A percentile compares a stretch with the other conserved stretches of the same genome.
These are phyloP conservation scores for Hebeloma cylindrosporum DNA, from an alignment of 768 basidiomycete genomes.

Conservation along the genomic window DNA sequence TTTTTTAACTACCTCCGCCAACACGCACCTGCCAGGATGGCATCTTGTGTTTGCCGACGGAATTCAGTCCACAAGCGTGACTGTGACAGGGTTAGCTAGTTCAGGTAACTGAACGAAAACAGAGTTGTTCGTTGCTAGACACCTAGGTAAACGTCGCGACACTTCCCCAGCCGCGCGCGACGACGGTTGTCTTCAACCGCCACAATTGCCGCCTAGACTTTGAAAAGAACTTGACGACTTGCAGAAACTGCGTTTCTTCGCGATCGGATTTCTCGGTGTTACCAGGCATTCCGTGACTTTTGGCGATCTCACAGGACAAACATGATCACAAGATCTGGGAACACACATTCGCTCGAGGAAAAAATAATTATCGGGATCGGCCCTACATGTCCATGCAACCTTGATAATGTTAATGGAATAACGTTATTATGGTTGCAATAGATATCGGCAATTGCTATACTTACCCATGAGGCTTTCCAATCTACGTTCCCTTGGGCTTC, in stretches of 20 bases:
- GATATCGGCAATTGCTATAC: slow-evolving; percentile 36
- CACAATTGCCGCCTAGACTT: slow-evolving; percentile 9
- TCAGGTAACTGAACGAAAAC: too few species aligned
- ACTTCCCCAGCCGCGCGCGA: slow-evolving; percentile 18
- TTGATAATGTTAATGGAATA: slow-evolving; percentile 34
- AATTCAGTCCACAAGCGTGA: too few species aligned
- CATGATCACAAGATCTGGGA: slow-evolving; percentile 25
- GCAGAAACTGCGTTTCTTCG: slow-evolving; percentile 1
- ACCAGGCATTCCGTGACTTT: slow-evolving; percentile 17
- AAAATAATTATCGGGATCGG: slow-evolving; percentile 27
- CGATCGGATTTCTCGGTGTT: slow-evolving; percentile 24
- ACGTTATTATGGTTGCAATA: slow-evolving; percentile 34
- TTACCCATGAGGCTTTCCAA: slow-evolving; percentile 27
- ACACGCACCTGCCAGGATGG: too few species aligned
- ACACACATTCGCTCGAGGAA: slow-evolving; percentile 11
- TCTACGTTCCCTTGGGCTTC: slow-evolving; percentile 24
- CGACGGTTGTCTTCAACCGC: slow-evolving; percentile 20
- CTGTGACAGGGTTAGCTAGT: slow-evolving; percentile 7
- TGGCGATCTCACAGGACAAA: slow-evolving; percentile 19
- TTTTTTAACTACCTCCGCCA: slow-evolving; percentile 19
- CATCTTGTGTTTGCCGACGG: slow-evolving; percentile 4
- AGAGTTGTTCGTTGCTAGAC: slow-evolving; percentile 21
- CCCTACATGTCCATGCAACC: slow-evolving; percentile 23
- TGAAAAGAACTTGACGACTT: slow-evolving; percentile 7
- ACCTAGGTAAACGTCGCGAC: slow-evolving; percentile 13